These are phyloP conservation scores for Macrocystidia cucumis DNA, from an alignment of 1,284 basidiomycete species.

Conservation along the genomic window DNA sequence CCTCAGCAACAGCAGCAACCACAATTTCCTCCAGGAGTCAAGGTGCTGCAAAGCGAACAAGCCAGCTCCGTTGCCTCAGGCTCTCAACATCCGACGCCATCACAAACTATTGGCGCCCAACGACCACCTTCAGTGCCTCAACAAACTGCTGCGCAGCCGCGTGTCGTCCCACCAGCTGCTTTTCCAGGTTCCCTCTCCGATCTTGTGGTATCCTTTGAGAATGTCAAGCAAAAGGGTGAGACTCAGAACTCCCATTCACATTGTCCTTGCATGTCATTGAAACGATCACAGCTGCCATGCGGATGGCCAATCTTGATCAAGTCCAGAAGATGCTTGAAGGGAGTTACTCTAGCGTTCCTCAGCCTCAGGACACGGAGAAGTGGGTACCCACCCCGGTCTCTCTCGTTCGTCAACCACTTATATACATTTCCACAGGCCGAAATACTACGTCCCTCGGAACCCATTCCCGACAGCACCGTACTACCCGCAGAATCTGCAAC, in stretches of 20 bases:
- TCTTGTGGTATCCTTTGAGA: slow-evolving; percentile 92
- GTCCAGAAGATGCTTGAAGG: slow-evolving; percentile 91
- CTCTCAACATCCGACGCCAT: slow-evolving; percentile 21
- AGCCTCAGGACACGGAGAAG: slow-evolving; percentile 94
- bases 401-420: slow-evolving; percentile 7
- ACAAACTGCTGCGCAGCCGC: slow-evolving; percentile 23
- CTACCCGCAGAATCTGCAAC: slow-evolving; percentile 88
- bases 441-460: slow-evolving; percentile 95
- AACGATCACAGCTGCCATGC: slow-evolving; percentile 56
- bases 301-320: slow-evolving; percentile 82
- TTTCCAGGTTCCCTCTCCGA: slow-evolving; percentile 87
- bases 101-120: slow-evolving; percentile 25
- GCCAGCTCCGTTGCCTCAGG: slow-evolving; percentile 23
- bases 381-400: slow-evolving; percentile 27
- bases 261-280: slow-evolving; percentile 5
- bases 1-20: slow-evolving; percentile 32
- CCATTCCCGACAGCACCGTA: slow-evolving; percentile 90
- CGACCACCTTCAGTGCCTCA: slow-evolving; percentile 38
- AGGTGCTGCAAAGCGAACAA: slow-evolving; percentile 38
- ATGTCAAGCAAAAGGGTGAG: slow-evolving; percentile 90
- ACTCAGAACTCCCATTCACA: too few species aligned
- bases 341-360: slow-evolving; percentile 83
- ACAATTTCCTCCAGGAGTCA: slow-evolving; percentile 67
- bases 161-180: slow-evolving; percentile 28
- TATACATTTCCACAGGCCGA: slow-evolving; percentile 65